A percentile compares a stretch with the other conserved stretches of the same genome.
Conservation (phyloP, 768 basidiomycete species). For the Strobilomyces confusus region DNA sequence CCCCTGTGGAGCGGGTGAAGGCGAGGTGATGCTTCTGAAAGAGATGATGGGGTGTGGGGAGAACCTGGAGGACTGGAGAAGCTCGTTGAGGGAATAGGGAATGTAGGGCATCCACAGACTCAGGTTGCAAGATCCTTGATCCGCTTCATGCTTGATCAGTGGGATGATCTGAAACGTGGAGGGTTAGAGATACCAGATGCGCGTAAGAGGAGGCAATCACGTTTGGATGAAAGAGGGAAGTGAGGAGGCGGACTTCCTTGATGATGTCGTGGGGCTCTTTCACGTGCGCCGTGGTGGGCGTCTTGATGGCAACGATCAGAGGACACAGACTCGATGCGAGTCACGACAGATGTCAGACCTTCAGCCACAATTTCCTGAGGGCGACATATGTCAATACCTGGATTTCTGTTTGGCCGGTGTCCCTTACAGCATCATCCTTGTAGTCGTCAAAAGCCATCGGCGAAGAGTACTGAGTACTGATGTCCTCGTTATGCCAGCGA, state of each 20-base stretch:
- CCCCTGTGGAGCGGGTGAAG: slow-evolving; percentile 8
- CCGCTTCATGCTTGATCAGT: slow-evolving; percentile 43
- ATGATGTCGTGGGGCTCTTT: slow-evolving; percentile 68
- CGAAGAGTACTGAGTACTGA: neutral
- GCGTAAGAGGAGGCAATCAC: slow-evolving; percentile 27
- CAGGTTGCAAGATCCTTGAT: slow-evolving; percentile 38
- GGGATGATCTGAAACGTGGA: slow-evolving; percentile 47
- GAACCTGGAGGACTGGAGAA: slow-evolving; percentile 38
- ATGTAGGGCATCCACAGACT: slow-evolving; percentile 72
- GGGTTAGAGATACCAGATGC: neutral
- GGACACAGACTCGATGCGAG: slow-evolving; percentile 13
- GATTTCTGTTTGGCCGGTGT: neutral
- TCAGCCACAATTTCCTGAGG: slow-evolving; percentile 22
- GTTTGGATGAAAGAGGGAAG: slow-evolving; percentile 46
- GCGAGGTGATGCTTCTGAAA: slow-evolving; percentile 3
- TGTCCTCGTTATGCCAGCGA: neutral
- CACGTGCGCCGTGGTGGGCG: slow-evolving; percentile 41
- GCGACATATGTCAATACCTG: slow-evolving; percentile 4
- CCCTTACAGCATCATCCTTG: slow-evolving; percentile 6
- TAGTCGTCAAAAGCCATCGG: slow-evolving; percentile 8
- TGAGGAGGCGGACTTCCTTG: slow-evolving; percentile 56
- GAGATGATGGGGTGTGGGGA: slow-evolving; percentile 23
- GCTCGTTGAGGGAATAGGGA: slow-evolving; percentile 43
- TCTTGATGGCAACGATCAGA: slow-evolving; percentile 43
- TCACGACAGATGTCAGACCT: slow-evolving; percentile 24